Conservation (phyloP, 306 rosid genomes). For the Prunus mira region DNA sequence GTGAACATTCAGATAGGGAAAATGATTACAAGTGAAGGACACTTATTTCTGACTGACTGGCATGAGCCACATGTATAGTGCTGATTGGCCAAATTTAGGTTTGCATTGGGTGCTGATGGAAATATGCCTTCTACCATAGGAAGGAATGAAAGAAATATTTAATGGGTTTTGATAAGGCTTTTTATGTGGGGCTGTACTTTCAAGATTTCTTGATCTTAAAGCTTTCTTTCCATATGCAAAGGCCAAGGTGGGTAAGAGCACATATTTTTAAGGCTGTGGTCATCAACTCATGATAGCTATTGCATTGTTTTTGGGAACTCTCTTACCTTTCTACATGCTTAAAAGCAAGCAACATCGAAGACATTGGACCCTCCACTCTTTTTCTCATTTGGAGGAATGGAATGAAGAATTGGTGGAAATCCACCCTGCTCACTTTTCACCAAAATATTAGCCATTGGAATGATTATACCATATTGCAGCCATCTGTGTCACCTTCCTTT, state of each 20-base stretch:
- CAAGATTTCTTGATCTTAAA: slow-evolving; percentile 21
- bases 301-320: slow-evolving; percentile 28
- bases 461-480: slow-evolving; percentile 30
- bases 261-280: slow-evolving; percentile 3
- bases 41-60: background rate
- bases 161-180: slow-evolving; percentile 26
- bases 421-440: background rate
- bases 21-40: background rate
- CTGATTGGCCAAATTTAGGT: background rate
- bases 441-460: slow-evolving; percentile 4
- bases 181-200: slow-evolving; percentile 16
- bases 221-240: slow-evolving; percentile 3
- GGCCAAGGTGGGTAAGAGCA: slow-evolving; percentile 24
- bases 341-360: slow-evolving; percentile 1
- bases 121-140: slow-evolving; percentile 9
- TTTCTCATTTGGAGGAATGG: background rate
- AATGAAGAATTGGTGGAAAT: slow-evolving; percentile 21
- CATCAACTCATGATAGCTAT: slow-evolving; percentile 36
- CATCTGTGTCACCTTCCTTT: background rate
- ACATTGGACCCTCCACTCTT: slow-evolving; percentile 26
- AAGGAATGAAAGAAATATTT: slow-evolving; percentile 16
- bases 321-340: slow-evolving; percentile 22
- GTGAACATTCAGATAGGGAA: background rate
- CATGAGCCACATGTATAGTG: background rate
- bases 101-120: background rate